These are phyloP conservation scores for Keithomyces neogunnii DNA, from an alignment of 2,329 filamentous ascomycete genomes.

Conservation along the genomic window DNA sequence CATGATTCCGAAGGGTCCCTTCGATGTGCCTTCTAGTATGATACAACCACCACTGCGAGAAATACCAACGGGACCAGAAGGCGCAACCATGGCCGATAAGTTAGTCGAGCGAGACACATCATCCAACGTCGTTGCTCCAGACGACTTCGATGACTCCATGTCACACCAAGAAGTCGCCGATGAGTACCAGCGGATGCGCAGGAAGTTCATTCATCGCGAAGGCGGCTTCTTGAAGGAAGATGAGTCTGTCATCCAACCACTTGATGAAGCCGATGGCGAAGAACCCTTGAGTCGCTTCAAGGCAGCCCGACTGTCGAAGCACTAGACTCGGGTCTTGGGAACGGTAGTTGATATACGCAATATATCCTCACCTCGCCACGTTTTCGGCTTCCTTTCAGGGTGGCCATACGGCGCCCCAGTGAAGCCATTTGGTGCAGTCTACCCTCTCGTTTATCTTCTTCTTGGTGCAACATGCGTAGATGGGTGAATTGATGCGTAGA, in stretches of 20 bases:
- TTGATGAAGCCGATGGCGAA: slow-evolving; percentile 59
- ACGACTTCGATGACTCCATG: slow-evolving; percentile 61
- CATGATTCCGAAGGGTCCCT: slow-evolving; percentile 30
- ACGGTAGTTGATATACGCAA: slow-evolving; percentile 16
- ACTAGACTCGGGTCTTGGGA: slow-evolving; percentile 22
- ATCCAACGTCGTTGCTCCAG: slow-evolving; percentile 30
- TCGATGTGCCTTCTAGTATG: slow-evolving; percentile 33
- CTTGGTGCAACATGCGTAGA: not conserved
- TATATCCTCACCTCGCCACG: not conserved
- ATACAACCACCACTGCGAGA: slow-evolving; percentile 26
- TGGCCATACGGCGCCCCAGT: not conserved
- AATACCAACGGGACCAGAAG: slow-evolving; percentile 41
- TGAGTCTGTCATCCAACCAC: slow-evolving; percentile 55
- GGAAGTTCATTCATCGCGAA: slow-evolving; percentile 71
- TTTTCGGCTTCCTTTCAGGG: slow-evolving; percentile 1
- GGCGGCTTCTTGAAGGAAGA: slow-evolving; percentile 73
- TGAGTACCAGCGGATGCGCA: slow-evolving; percentile 77
- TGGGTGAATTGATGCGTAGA: not conserved
- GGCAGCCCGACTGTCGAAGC: slow-evolving; percentile 54
- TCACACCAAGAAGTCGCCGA: slow-evolving; percentile 69
- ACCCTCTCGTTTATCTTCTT: not conserved
- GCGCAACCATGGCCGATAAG: slow-evolving; percentile 49
- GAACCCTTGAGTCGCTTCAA: slow-evolving; percentile 66
- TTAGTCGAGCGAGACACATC: slow-evolving; percentile 46
- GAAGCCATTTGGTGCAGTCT: not conserved